Conservation (phyloP, 129 eudicot species). For the Flaveria robusta region DNA sequence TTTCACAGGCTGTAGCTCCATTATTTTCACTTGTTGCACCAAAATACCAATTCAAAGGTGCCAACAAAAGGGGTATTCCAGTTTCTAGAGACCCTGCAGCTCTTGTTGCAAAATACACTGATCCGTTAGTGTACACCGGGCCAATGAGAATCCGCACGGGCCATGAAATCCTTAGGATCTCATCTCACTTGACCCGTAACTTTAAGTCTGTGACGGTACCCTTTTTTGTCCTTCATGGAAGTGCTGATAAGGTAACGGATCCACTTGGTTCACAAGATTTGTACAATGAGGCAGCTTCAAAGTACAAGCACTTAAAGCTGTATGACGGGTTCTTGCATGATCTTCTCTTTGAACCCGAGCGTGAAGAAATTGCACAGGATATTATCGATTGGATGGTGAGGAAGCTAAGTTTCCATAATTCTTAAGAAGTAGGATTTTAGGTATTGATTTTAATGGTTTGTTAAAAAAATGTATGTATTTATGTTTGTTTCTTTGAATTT, state of each 20-base stretch:
- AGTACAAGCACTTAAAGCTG: slow-evolving; percentile 82
- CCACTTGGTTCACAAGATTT: slow-evolving; percentile 92
- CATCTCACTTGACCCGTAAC: slow-evolving; percentile 71
- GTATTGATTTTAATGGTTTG: slow-evolving; percentile 33
- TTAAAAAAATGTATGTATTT: slow-evolving; percentile 4
- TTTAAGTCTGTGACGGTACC: slow-evolving; percentile 79
- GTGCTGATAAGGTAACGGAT: slow-evolving; percentile 92
- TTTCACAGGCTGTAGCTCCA: slow-evolving; percentile 87
- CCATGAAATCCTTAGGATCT: slow-evolving; percentile 85
- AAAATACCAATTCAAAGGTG: slow-evolving; percentile 93
- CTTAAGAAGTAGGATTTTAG: slow-evolving; percentile 32
- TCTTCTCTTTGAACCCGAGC: slow-evolving; percentile 92
- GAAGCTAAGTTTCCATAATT: slow-evolving; percentile 36
- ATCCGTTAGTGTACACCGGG: slow-evolving; percentile 94
- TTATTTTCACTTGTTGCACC: slow-evolving; percentile 87
- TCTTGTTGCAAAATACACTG: slow-evolving; percentile 87
- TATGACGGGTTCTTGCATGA: slow-evolving; percentile 95
- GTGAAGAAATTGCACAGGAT: slow-evolving; percentile 87
- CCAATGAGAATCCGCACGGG: slow-evolving; percentile 97
- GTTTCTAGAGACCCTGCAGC: slow-evolving; percentile 93
- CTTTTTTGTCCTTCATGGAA: slow-evolving; percentile 93
- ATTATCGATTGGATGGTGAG: slow-evolving; percentile 94
- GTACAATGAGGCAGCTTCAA: slow-evolving; percentile 79
- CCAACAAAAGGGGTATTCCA: slow-evolving; percentile 91
- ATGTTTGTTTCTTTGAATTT: not conserved